Evolutionary conservation across 192 early-diverging fungal species (phyloP), one percentile per base, ranked within the genome.

Genomic region (Coemansia sp.): DNA sequence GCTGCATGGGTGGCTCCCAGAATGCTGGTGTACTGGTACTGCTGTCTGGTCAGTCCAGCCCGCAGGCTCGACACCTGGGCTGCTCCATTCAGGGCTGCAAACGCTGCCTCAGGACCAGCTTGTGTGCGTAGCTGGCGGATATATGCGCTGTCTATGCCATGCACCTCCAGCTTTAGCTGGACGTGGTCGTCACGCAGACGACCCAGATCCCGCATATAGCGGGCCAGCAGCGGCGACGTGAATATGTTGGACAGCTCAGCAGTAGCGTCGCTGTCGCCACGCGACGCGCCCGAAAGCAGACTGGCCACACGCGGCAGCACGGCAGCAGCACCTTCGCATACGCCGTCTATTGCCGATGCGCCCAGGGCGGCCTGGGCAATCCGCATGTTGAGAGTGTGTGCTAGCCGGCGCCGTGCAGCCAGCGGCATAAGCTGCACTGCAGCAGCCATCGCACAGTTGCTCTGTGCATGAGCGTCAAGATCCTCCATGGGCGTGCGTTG

Each of bases 401-500:
- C 61, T 19, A 76, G 65, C 0, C 50, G 16, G 1, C 56, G 66
- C 12, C 72, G 66, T 13, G 59, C 55, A 10, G 66, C 7, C 21
- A 59, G 45, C 10, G 72, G 66, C 51, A 68, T 50, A 18, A 41
- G 44, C 21, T 43, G 54, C 16, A 33, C 51, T 0, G 55, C 55
- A 28, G 55, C 33, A 12, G 16, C 16, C 9, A 15, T 19, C 14
- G 43, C 43, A n/a, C n/a, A n/a, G 43, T 44, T 44, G 36, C 28
- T 4, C 14, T 20, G 15, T 10, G 43, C 43, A 15, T 15, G 21
- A 5, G 36, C 20, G 4, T 55, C 58, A 13, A 69, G 59, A 48
- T 76, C 73, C 40, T 76, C 67, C 30, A 61, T 40, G 13, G 73
- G 73, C 3, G 48, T 46, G 33, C 73, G 63, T 53, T 77, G 73